Evolutionary conservation across 176 grass and related monocot genomes (phyloP), one percentile per base, ranked within the genome.

Genomic region (Zizania latifolia): DNA sequence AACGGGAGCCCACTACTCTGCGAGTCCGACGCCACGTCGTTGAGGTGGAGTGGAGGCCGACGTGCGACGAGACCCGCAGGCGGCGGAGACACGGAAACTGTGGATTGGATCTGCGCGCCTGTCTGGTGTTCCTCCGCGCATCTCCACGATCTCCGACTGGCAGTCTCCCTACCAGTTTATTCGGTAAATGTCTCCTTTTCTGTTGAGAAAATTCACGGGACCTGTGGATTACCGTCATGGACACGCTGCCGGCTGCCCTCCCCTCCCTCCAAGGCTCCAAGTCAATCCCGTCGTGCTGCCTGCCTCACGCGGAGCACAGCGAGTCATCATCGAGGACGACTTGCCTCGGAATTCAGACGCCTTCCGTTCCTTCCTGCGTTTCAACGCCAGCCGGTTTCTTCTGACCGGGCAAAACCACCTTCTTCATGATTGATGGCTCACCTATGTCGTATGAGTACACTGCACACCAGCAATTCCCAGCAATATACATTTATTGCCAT

Each of bases 211-310:
- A 44, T 39, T 27, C 19, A 23, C 23, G 27, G 62, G 44, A 10
- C 5, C 13, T 8, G 28, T 32, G n/a, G n/a, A n/a, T n/a, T n/a
- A n/a, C n/a, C 71, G 39, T 37, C 50, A 29, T 38, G 51, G n/a
- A 16, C 44, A 62, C 71, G 21, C 78, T 53, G 48, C 48, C n/a
- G 48, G 48, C 63, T 69, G 55, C 54, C 6, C 24, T 12, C 27
- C 69, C 13, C 7, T 56, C 12, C 15, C 29, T 55, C 6, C 0
- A 53, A 0, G 59, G 61, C 12, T n/a, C n/a, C n/a, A n/a, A 32
- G 56, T 77, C 84, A 81, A 80, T 68, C 44, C 54, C 62, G 64
- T 16, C 7, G 11, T 70, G 78, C 74, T 26, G 21, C 44, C 10
- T 37, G 64, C 7, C 35, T 28, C 37, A 1, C 5, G 16, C 48